These are phyloP conservation scores for Ophiostoma sp. DNA, from an alignment of 2,329 filamentous ascomycete genomes.

Conservation along the genomic window DNA sequence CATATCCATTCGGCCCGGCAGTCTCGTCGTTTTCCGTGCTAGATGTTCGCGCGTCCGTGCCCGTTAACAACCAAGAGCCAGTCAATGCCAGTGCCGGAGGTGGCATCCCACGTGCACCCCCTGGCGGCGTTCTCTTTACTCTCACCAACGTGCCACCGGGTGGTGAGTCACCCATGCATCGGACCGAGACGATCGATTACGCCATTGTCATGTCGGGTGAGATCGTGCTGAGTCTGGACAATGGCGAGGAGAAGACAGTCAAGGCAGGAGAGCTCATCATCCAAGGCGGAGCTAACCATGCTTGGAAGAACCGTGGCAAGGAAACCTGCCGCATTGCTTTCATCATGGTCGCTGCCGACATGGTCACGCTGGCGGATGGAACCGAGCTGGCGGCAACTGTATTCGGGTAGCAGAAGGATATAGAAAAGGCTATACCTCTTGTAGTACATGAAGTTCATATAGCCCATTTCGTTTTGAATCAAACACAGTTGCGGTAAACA, in stretches of 20 bases:
- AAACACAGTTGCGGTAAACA: not conserved
- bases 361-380: conserved; percentile 33
- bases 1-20: conserved; percentile 14
- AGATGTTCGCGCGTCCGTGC: conserved; percentile 32
- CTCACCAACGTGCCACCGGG: conserved; percentile 34
- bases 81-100: conserved; percentile 15
- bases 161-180: conserved; percentile 38
- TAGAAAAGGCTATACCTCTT: too few species aligned
- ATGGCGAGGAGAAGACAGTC: conserved; percentile 38
- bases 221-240: conserved; percentile 39
- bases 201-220: conserved; percentile 38
- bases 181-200: conserved; percentile 41
- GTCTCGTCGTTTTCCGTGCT: conserved; percentile 32
- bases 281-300: conserved; percentile 42
- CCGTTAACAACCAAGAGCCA: conserved; percentile 32
- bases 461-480: not conserved
- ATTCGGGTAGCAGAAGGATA: not conserved
- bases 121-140: conserved; percentile 30
- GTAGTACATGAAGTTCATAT: too few species aligned
- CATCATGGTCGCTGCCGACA: conserved; percentile 40
- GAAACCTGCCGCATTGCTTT: conserved; percentile 38
- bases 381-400: not conserved
- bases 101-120: conserved; percentile 2
- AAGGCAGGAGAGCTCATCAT: conserved; percentile 39
- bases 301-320: conserved; percentile 38